phyloP scores from a whole-genome alignment of 1,139 yeast genomes.

The Blastobotrys illinoisensis region DNA sequence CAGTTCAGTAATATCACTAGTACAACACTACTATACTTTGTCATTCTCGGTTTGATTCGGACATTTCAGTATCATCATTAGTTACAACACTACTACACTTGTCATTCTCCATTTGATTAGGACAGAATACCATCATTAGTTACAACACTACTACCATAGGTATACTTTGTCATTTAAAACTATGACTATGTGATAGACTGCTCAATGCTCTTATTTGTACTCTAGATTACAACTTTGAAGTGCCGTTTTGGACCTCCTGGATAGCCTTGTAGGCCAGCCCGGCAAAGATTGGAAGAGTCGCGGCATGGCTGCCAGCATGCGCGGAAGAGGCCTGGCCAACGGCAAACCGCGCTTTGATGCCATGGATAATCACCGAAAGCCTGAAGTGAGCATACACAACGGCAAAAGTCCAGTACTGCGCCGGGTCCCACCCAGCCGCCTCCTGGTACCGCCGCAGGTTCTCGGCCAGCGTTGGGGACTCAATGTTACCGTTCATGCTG shows the following conservation, averaged over 20 bases:
- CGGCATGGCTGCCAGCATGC: slow-evolving; percentile 44
- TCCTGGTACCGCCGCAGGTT: slow-evolving; percentile 22
- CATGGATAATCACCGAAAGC: slow-evolving; percentile 59
- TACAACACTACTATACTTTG: too few relatives aligned
- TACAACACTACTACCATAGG: too few relatives aligned
- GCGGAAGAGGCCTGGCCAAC: slow-evolving; percentile 59
- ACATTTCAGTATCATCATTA: too few relatives aligned
- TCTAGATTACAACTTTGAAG: slow-evolving; percentile 7
- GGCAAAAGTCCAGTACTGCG: slow-evolving; percentile 48
- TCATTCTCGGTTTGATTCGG: too few relatives aligned
- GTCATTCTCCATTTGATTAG: too few relatives aligned
- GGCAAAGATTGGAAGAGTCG: slow-evolving; percentile 43
- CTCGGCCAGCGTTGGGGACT: slow-evolving; percentile 18
- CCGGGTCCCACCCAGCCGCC: slow-evolving; percentile 31
- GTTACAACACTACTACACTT: too few relatives aligned
- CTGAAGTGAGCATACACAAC: slow-evolving; percentile 56
- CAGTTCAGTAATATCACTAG: neutral
- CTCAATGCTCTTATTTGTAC: too few relatives aligned
- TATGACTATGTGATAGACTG: too few relatives aligned
- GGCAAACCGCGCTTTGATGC: slow-evolving; percentile 57
- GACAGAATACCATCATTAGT: too few relatives aligned
- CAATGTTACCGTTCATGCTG: slow-evolving; percentile 11
- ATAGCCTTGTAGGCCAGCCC: slow-evolving; percentile 31
- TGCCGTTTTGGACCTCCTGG: slow-evolving; percentile 7
- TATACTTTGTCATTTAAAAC: too few relatives aligned